These are phyloP conservation scores for Arxiozyma bovina DNA, from an alignment of 1,139 yeast genomes.

Conservation along the genomic window DNA sequence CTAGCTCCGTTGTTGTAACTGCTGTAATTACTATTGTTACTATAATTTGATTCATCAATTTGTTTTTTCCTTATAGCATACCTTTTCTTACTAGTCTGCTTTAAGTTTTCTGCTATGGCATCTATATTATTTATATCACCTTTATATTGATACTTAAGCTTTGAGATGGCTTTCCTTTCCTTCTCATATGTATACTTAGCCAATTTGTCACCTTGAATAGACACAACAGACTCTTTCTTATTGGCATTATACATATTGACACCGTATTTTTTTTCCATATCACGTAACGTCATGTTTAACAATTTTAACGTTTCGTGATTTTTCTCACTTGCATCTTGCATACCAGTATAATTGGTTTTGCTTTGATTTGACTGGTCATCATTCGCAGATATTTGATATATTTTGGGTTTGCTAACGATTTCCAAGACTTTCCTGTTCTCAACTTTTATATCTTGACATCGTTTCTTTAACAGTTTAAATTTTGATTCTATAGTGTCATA, in stretches of 20 bases:
- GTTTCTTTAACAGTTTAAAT: constrained; percentile 28
- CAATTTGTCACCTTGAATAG: constrained; percentile 17
- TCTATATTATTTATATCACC: constrained; percentile 15
- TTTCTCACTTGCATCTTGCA: constrained; percentile 1
- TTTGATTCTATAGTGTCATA: constrained; percentile 6
- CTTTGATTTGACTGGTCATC: constrained; percentile 31
- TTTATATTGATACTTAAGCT: constrained; percentile 13
- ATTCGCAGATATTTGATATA: constrained; percentile 32
- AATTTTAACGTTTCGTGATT: constrained; percentile 37
- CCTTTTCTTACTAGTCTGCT: constrained; percentile 20
- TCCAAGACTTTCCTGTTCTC: constrained; percentile 35
- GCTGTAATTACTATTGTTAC: neutral
- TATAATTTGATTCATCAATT: neutral
- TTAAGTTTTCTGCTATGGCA: constrained; percentile 17
- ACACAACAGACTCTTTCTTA: constrained; percentile 27
- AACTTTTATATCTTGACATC: constrained; percentile 35
- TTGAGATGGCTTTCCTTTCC: constrained; percentile 33
- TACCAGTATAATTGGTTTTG: neutral
- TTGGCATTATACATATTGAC: constrained; percentile 37
- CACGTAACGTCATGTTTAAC: constrained; percentile 54
- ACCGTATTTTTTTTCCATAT: constrained; percentile 32
- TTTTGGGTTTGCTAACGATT: constrained; percentile 35
- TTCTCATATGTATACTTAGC: constrained; percentile 27
- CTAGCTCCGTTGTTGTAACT: neutral
- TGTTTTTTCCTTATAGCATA: constrained; percentile 18